Evolutionary conservation across 2,329 filamentous ascomycete species (phyloP).

Genomic region (Alternaria consortialis): DNA sequence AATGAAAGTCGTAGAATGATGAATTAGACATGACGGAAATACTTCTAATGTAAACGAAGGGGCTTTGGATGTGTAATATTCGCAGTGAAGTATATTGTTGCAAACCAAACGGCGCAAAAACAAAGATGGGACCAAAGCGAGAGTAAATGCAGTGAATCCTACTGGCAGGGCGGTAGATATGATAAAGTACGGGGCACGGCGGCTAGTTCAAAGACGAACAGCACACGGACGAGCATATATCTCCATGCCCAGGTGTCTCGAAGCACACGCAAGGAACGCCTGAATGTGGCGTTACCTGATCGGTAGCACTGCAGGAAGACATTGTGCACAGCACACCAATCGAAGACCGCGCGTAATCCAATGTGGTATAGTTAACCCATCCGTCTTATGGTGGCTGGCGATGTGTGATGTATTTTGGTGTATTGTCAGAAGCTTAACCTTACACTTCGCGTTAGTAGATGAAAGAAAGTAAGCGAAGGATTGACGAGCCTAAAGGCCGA

Average conservation of each 20-base stretch:
- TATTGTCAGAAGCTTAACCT: constrained; percentile 29
- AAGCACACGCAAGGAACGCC: constrained; percentile 18
- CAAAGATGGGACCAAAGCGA: constrained; percentile 11
- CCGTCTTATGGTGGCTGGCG: constrained; percentile 20
- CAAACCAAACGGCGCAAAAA: constrained; percentile 1
- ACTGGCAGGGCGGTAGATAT: constrained; percentile 9
- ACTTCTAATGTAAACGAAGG: neutral
- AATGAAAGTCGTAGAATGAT: constrained; percentile 30
- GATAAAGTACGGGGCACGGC: constrained; percentile 17
- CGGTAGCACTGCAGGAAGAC: constrained; percentile 10
- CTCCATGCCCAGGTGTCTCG: neutral
- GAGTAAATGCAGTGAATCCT: constrained; percentile 10
- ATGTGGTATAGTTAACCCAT: constrained; percentile 16
- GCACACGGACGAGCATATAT: constrained; percentile 13
- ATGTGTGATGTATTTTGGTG: constrained; percentile 23
- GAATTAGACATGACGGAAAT: constrained; percentile 13
- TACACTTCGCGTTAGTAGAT: constrained; percentile 22
- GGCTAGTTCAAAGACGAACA: constrained; percentile 17
- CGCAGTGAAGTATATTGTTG: neutral
- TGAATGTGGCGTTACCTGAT: constrained; percentile 18
- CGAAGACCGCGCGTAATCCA: constrained; percentile 4
- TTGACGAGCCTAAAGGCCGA: constrained; percentile 17
- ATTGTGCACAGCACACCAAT: constrained; percentile 17
- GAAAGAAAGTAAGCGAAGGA: constrained; percentile 26
- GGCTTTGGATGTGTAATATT: neutral